These are phyloP conservation scores for Rugosomyces carneus DNA, from an alignment of 1,284 basidiomycete genomes.

Conservation along the genomic window DNA sequence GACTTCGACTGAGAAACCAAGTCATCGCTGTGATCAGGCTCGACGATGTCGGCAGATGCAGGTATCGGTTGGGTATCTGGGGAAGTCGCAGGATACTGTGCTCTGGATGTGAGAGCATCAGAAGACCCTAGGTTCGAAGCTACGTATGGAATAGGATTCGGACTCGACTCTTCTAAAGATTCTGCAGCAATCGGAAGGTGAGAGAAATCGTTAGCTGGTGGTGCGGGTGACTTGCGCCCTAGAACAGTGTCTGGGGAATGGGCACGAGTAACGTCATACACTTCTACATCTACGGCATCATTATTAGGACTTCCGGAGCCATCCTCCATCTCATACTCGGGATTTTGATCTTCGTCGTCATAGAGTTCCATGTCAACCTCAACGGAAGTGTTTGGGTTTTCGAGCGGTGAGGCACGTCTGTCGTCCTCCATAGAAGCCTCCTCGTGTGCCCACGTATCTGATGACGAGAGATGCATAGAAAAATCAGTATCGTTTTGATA, in stretches of 20 bases:
- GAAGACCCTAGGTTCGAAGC: neutral
- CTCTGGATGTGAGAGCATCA: neutral
- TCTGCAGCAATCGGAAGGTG: slow-evolving; percentile 6
- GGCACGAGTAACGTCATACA: slow-evolving; percentile 44
- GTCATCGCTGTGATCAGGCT: neutral
- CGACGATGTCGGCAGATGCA: neutral
- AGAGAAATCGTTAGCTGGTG: slow-evolving; percentile 5
- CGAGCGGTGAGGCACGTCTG: slow-evolving; percentile 18
- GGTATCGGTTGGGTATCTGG: neutral
- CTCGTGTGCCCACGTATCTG: slow-evolving; percentile 49
- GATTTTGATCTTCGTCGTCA: slow-evolving; percentile 36
- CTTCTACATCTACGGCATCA: slow-evolving; percentile 53
- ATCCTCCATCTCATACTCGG: slow-evolving; percentile 72
- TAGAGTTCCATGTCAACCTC: slow-evolving; percentile 72
- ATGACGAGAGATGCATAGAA: slow-evolving; percentile 49
- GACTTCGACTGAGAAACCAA: too few relatives aligned
- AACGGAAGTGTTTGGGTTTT: slow-evolving; percentile 41
- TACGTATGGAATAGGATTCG: neutral
- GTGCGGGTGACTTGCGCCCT: slow-evolving; percentile 1
- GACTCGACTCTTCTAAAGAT: slow-evolving; percentile 2
- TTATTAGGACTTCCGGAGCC: slow-evolving; percentile 31
- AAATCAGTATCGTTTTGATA: slow-evolving; percentile 57
- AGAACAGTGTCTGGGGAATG: slow-evolving; percentile 16
- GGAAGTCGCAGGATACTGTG: neutral
- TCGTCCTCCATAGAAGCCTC: slow-evolving; percentile 66